Evolutionary conservation across 305 asterid genomes (phyloP).

Genomic region (Coffea humblotiana): DNA sequence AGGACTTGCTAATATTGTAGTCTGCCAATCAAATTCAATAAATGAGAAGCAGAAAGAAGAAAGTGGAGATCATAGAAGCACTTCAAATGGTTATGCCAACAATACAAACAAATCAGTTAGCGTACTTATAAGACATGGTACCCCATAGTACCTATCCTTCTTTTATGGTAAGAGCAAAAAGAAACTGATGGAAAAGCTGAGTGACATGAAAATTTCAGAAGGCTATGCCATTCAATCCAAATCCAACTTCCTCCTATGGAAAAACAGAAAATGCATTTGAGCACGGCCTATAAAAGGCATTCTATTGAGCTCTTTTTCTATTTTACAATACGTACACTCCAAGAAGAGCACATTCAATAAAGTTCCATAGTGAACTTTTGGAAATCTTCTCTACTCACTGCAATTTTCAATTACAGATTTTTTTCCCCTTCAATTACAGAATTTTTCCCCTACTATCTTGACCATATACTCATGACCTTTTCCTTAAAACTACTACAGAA

Average conservation of each 20-base stretch:
- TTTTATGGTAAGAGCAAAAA: neutral
- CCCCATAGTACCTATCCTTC: neutral
- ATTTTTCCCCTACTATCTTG: neutral
- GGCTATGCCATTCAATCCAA: neutral
- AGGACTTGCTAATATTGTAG: neutral
- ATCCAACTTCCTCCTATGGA: neutral
- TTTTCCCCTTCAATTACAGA: neutral
- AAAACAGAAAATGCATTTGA: neutral
- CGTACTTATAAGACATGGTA: no score
- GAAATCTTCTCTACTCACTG: neutral
- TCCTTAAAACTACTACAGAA: neutral
- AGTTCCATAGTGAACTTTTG: neutral
- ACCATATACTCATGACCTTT: neutral
- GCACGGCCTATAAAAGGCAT: neutral
- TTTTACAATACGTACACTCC: neutral
- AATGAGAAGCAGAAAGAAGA: neutral
- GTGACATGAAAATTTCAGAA: neutral
- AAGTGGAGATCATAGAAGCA: neutral
- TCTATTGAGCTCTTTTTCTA: neutral
- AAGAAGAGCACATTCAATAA: neutral
- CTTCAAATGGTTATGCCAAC: neutral
- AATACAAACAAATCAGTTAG: neutral
- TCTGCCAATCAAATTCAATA: neutral
- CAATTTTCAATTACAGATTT: neutral
- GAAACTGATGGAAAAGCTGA: no score